A percentile compares a stretch with the other conserved stretches of the same genome.
phyloP scores from a whole-genome alignment of 768 basidiomycete genomes.

The Suillus weaverae region DNA sequence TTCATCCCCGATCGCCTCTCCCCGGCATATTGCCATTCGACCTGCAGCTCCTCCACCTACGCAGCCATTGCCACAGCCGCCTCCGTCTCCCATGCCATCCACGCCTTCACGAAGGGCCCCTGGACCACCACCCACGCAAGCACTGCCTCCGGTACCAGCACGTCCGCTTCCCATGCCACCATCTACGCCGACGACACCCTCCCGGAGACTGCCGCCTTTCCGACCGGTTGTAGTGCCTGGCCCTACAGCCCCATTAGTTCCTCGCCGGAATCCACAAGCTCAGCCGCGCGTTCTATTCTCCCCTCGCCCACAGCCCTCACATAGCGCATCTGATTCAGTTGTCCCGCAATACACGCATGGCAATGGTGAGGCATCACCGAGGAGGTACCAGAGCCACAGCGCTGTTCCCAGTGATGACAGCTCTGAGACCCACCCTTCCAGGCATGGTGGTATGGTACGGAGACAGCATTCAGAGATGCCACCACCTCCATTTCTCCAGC shows the following conservation, averaged over 20 bases:
- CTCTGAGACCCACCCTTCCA: constrained; percentile 12
- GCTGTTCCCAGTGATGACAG: not conserved
- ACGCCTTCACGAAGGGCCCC: constrained; percentile 1
- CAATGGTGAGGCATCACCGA: constrained; percentile 1
- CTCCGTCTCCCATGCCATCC: constrained; percentile 18
- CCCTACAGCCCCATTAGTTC: constrained; percentile 16
- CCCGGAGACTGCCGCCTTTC: not conserved
- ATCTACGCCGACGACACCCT: not conserved
- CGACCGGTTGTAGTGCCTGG: constrained; percentile 10
- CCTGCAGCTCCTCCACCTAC: constrained; percentile 33
- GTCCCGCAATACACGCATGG: constrained; percentile 1
- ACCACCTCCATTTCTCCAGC: constrained; percentile 30
- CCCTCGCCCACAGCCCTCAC: constrained; percentile 14
- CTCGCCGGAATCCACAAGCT: constrained; percentile 3
- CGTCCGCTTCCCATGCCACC: constrained; percentile 7
- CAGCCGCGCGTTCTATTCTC: constrained; percentile 22
- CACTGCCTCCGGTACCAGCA: constrained; percentile 4
- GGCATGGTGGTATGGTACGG: constrained; percentile 1
- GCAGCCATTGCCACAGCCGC: constrained; percentile 30
- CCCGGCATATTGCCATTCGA: constrained; percentile 30
- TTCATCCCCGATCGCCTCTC: constrained; percentile 12
- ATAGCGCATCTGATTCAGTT: not conserved
- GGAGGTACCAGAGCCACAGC: not conserved
- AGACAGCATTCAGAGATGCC: constrained; percentile 19
- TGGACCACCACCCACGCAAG: not conserved